phyloP scores from a whole-genome alignment of 2,329 filamentous ascomycete genomes.

The Aspergillus calidoustus region DNA sequence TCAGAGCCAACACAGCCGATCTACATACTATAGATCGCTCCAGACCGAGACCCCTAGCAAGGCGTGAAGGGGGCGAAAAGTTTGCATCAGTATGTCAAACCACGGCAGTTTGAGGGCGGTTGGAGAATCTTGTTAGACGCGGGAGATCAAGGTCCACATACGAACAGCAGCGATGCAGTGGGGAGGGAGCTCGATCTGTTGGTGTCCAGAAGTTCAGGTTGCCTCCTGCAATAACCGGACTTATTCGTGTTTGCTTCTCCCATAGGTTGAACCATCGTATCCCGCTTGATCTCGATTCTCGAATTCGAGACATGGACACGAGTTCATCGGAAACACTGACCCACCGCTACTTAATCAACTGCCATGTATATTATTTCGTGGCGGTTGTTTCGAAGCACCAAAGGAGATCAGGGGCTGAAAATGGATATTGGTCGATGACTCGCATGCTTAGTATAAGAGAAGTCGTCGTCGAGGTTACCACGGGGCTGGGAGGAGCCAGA shows the following conservation, averaged over 20 bases:
- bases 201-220: neutral
- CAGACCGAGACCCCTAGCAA: neutral
- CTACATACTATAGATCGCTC: neutral
- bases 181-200: neutral
- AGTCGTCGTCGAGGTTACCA: neutral
- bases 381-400: neutral
- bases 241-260: neutral
- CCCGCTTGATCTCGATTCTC: neutral
- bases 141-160: slow-evolving; percentile 2
- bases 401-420: neutral
- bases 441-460: neutral
- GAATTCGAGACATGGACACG: neutral
- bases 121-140: neutral
- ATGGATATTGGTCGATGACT: neutral
- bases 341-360: neutral
- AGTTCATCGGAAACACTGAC: neutral
- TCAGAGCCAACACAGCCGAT: neutral
- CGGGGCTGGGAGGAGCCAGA: neutral
- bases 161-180: slow-evolving; percentile 1
- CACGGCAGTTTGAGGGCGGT: neutral
- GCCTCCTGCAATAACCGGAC: slow-evolving; percentile 2
- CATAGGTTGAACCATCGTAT: neutral
- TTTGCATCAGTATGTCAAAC: neutral
- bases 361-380: neutral
- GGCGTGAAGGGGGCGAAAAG: neutral